Evolutionary conservation across 2,329 filamentous ascomycete genomes (phyloP).

Genomic region (Penicillium olsonii): DNA sequence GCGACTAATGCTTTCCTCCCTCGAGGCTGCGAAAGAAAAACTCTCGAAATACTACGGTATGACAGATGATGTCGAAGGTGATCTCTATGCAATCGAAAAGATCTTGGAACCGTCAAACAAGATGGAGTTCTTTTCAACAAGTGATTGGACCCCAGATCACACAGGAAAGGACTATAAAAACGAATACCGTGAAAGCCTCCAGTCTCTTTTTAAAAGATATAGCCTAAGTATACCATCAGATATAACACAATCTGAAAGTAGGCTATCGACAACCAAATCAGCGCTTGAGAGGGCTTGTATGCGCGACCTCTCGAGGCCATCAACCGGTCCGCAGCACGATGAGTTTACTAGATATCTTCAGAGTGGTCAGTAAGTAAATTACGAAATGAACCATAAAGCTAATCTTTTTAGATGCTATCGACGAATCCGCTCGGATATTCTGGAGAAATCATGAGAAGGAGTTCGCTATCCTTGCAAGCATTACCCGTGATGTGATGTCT

Average conservation of each 20-base stretch:
- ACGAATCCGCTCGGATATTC: background rate
- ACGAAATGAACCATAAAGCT: background rate
- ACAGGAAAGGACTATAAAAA: background rate
- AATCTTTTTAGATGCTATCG: too few relatives aligned
- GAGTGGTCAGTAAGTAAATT: background rate
- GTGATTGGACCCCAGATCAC: background rate
- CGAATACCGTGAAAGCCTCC: background rate
- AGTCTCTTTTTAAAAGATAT: background rate
- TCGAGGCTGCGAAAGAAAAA: background rate
- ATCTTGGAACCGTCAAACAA: background rate
- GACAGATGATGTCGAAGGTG: background rate
- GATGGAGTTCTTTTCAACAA: conserved; percentile 7
- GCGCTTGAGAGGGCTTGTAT: background rate
- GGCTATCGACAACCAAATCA: background rate
- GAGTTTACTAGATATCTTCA: background rate
- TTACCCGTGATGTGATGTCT: background rate
- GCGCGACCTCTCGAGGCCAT: background rate
- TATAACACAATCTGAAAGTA: background rate
- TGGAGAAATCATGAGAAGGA: background rate
- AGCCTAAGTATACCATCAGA: background rate
- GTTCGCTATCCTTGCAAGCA: background rate
- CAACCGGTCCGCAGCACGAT: background rate
- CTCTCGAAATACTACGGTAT: background rate
- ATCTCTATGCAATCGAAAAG: background rate
- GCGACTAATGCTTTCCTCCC: background rate